These are phyloP conservation scores for Hypoxylon fuscum DNA, from an alignment of 495 filamentous ascomycete species.

Conservation along the genomic window DNA sequence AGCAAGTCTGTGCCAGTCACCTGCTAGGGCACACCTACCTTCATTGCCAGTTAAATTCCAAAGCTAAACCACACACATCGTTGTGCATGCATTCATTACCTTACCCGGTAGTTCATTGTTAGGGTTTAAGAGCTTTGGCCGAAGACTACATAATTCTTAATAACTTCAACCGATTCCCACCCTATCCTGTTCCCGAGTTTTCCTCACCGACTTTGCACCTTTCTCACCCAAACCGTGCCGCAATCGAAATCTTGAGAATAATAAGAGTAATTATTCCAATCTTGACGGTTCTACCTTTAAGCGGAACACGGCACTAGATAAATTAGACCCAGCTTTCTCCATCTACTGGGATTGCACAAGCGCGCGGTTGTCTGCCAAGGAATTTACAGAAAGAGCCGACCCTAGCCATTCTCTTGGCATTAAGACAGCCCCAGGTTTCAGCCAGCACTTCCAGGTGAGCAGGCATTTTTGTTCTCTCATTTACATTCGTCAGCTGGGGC, in stretches of 20 bases:
- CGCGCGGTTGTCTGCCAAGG: slow-evolving; percentile 39
- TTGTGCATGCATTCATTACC: too few relatives aligned
- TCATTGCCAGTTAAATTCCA: slow-evolving; percentile 24
- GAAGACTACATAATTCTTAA: slow-evolving; percentile 1
- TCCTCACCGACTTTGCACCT: slow-evolving; percentile 18
- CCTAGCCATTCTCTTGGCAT: slow-evolving; percentile 30
- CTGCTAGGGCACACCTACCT: not conserved
- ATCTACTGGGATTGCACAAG: slow-evolving; percentile 29
- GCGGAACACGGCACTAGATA: slow-evolving; percentile 32
- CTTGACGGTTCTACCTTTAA: slow-evolving; percentile 5
- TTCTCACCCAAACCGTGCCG: not conserved
- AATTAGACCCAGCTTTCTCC: slow-evolving; percentile 23
- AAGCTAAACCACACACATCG: slow-evolving; percentile 16
- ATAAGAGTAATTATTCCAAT: slow-evolving; percentile 10
- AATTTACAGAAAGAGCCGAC: slow-evolving; percentile 19
- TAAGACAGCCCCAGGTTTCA: slow-evolving; percentile 19
- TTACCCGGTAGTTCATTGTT: not conserved
- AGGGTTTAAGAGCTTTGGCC: not conserved
- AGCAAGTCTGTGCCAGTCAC: slow-evolving; percentile 12
- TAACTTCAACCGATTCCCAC: slow-evolving; percentile 1
- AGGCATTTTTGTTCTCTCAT: slow-evolving; percentile 8
- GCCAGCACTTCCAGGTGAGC: slow-evolving; percentile 33
- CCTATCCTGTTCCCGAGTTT: slow-evolving; percentile 1
- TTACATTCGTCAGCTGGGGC: slow-evolving; percentile 36
- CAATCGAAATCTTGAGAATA: not conserved